Percentiles rank a stretch among this genome's conserved stretches.
Evolutionary conservation across 2,329 filamentous ascomycete genomes (phyloP).

Genomic region (Fusarium sp.): DNA sequence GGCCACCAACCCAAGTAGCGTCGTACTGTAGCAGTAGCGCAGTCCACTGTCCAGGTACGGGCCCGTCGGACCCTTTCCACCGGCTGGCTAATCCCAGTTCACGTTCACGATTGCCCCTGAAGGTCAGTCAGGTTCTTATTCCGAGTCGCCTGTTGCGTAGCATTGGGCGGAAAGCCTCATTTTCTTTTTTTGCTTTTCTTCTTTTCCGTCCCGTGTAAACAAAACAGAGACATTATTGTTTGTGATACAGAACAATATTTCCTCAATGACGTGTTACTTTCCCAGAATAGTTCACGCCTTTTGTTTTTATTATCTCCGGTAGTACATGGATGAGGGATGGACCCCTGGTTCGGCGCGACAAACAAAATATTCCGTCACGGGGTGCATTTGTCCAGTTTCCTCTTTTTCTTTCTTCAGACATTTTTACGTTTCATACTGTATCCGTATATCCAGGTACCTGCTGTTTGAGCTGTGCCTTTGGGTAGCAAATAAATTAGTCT

Average conservation of each 20-base stretch:
- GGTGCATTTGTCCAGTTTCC: slow-evolving; percentile 9
- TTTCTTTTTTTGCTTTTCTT: slow-evolving; percentile 15
- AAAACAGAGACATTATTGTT: slow-evolving; percentile 13
- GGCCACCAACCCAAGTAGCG: background rate
- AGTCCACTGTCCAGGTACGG: slow-evolving; percentile 1
- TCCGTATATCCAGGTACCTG: background rate
- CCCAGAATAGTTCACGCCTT: background rate
- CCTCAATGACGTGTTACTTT: background rate
- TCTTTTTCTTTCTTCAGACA: background rate
- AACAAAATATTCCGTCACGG: slow-evolving; percentile 7
- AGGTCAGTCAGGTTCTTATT: slow-evolving; percentile 1
- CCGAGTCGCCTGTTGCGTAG: background rate
- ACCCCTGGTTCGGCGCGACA: slow-evolving; percentile 6
- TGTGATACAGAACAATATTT: background rate
- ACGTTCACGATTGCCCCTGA: slow-evolving; percentile 24
- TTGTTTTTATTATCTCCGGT: background rate
- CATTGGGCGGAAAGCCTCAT: slow-evolving; percentile 21
- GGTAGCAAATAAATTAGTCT: background rate
- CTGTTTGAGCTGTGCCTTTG: background rate
- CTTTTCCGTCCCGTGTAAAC: background rate
- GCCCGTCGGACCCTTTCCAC: slow-evolving; percentile 9
- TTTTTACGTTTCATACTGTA: slow-evolving; percentile 1
- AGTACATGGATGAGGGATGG: slow-evolving; percentile 13
- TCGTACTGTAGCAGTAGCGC: background rate
- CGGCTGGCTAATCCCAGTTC: slow-evolving; percentile 22